Evolutionary conservation across 345 rosid species (phyloP), one percentile per base, ranked within the genome.

Genomic region (Gossypium arboreum): DNA sequence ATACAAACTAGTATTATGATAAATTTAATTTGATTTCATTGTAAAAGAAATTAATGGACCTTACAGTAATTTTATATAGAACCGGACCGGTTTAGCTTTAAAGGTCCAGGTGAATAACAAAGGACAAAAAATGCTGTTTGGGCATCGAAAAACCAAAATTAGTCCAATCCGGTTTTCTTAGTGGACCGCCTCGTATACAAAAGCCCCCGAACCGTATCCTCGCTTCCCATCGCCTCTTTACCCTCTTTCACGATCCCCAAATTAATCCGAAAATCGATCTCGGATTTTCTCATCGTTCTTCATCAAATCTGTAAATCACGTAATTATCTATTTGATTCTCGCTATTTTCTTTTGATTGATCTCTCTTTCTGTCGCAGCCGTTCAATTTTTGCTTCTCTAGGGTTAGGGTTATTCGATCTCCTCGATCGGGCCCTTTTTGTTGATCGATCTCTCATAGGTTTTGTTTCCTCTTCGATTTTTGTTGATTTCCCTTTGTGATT

Each of bases 391-490:
- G 25, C 69, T 10, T 67, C 69, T 81, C 76, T 81, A 83, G 83
- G 88, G 85, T 81, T 83, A 79, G 85, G 88, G 86, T 76, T 81
- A 77, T 25, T 43, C 34, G 29, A 50, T 64, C 73, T 41, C 20
- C 74, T 54, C 15, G 75, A 67, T 24, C 20, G 16, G 58, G 64
- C 59, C 76, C 62, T 25, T 75, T 76, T 79, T 74, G 79, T 4
- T 15, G 43, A n/a, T 16, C 17, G 25, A 60, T 51, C 22, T 78
- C 62, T 75, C 2, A 0, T 48, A 18, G 18, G 0, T 75, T 75
- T 34, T 10, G 52, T 58, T 48, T 73, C 16, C 22, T 18, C 3
- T 24, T 54, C 4, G 24, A 64, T 27, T 57, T 25, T 1, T 24
- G 55, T 9, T 50, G 57, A 16, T 5, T 17, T 20, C 12, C 34